These are phyloP conservation scores for Stephanodiscus triporus DNA, from an alignment of 108 stramenopile species.

Conservation along the genomic window DNA sequence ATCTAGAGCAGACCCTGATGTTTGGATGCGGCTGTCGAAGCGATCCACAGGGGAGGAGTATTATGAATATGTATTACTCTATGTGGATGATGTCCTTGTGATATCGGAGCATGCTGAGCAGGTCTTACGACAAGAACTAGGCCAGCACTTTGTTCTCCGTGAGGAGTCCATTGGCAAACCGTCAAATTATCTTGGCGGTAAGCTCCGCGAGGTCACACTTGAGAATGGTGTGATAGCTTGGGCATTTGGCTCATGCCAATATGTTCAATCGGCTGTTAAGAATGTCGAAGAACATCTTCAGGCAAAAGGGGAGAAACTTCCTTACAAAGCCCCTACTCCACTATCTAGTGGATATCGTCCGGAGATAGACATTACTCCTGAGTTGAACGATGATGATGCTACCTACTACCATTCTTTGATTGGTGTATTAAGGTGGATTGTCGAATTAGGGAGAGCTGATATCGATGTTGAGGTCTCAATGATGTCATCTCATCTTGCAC, in stretches of 20 bases:
- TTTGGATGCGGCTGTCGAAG: no score
- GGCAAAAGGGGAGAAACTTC: constrained; percentile 4
- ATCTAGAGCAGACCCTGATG: no score
- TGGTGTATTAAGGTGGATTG: constrained; percentile 4
- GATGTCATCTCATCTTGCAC: constrained; percentile 8
- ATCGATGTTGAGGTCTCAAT: constrained; percentile 2
- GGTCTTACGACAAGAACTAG: no score
- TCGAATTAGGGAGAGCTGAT: not conserved
- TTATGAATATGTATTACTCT: no score
- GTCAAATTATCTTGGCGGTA: constrained; percentile 3
- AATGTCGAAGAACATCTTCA: constrained; percentile 20
- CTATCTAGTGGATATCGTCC: not conserved
- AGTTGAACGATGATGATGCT: not conserved
- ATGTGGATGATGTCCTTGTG: no score
- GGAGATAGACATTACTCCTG: constrained; percentile 2
- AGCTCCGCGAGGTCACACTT: constrained; percentile 2
- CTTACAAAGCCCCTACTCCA: not conserved
- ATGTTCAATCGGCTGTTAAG: constrained; percentile 47
- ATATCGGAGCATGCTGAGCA: no score
- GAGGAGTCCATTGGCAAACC: constrained; percentile 4
- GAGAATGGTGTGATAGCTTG: constrained; percentile 27
- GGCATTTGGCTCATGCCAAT: constrained; percentile 52
- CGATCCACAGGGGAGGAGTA: no score
- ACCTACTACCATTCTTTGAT: constrained; percentile 1
- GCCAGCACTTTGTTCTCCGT: no score